Percentiles rank a stretch among this genome's conserved stretches.
Evolutionary conservation across 1,284 basidiomycete species (phyloP).

Genomic region (Xerocomus minutiporus): DNA sequence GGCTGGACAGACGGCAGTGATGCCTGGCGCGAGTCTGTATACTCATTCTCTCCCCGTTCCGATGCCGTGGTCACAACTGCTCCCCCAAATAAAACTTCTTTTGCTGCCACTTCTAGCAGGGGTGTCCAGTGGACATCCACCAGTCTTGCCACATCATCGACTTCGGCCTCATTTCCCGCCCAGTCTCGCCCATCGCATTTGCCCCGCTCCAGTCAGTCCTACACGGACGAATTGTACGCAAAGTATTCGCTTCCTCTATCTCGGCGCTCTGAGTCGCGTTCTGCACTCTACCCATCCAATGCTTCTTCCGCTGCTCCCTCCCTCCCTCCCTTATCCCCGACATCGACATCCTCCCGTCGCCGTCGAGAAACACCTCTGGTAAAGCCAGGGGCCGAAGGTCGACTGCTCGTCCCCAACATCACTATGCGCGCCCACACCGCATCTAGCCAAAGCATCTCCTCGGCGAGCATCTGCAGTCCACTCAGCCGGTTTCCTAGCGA

Average conservation of each 20-base stretch:
- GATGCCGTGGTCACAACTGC: constrained; percentile 25
- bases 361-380: constrained; percentile 51
- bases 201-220: constrained; percentile 29
- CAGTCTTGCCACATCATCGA: constrained; percentile 29
- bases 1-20: constrained; percentile 68
- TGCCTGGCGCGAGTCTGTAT: constrained; percentile 60
- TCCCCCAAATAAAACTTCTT: constrained; percentile 35
- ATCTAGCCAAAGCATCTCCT: no score
- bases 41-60: constrained; percentile 39
- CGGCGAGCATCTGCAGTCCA: no score
- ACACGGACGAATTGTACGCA: constrained; percentile 46
- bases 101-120: constrained; percentile 46
- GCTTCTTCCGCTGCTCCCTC: constrained; percentile 32
- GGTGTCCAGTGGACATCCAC: constrained; percentile 48
- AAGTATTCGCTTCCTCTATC: constrained; percentile 52
- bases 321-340: constrained; percentile 27
- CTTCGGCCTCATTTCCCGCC: constrained; percentile 21
- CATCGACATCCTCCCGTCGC: constrained; percentile 32
- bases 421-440: constrained; percentile 46
- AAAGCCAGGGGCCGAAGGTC: constrained; percentile 55
- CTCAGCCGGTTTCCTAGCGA: no score
- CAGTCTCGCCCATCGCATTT: constrained; percentile 14
- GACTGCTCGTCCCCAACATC: constrained; percentile 62
- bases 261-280: constrained; percentile 48
- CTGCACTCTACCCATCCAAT: constrained; percentile 37